Percentiles rank a stretch among this genome's conserved stretches.
These are phyloP conservation scores for Kandelia obovata DNA, from an alignment of 345 rosid species.

Conservation along the genomic window DNA sequence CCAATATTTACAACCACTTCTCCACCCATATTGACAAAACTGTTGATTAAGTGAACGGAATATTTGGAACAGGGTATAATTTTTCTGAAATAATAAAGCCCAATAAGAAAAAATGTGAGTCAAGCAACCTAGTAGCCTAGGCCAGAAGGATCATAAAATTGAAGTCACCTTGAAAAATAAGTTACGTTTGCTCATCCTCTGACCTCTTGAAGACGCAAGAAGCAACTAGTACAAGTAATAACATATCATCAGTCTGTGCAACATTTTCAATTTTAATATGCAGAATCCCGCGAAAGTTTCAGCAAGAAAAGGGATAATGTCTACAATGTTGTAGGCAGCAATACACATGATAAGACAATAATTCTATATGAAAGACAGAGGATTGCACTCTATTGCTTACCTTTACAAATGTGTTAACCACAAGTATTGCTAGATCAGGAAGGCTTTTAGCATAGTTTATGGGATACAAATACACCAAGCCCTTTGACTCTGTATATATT, in stretches of 20 bases:
- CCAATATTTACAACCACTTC: background rate
- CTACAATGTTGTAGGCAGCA: background rate
- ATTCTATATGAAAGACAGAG: background rate
- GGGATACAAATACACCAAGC: conserved; percentile 85
- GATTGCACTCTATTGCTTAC: conserved; percentile 26
- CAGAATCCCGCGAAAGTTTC: background rate
- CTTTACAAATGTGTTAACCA: conserved; percentile 97
- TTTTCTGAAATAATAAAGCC: background rate
- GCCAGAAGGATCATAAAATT: too few relatives aligned
- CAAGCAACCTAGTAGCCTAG: background rate
- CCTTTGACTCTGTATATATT: conserved; percentile 93
- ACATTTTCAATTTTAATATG: too few relatives aligned
- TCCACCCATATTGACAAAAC: background rate
- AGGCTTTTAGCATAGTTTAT: conserved; percentile 98
- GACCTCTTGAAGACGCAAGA: background rate
- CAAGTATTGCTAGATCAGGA: conserved; percentile 98
- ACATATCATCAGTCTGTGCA: too few relatives aligned
- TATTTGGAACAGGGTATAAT: background rate
- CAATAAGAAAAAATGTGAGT: background rate
- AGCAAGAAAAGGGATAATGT: background rate
- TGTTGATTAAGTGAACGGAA: too few relatives aligned
- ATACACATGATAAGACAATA: background rate
- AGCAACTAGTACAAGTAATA: background rate
- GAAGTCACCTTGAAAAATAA: too few relatives aligned
- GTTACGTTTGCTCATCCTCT: background rate